Percentiles rank a stretch among this genome's conserved stretches.
These are phyloP conservation scores for Tetrahymena elliotti DNA, from an alignment of 73 alveolate species.

Conservation along the genomic window DNA sequence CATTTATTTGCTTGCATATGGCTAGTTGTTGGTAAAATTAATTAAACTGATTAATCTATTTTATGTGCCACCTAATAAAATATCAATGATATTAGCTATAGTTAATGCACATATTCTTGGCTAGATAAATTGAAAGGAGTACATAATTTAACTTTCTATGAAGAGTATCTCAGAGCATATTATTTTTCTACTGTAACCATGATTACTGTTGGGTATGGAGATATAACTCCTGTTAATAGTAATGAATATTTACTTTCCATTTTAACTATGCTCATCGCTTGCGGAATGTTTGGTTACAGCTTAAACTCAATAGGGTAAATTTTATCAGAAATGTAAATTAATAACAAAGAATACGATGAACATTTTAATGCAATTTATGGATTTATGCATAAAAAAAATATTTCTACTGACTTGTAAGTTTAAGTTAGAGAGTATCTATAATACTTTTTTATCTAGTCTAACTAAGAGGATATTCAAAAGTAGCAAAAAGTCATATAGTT, in stretches of 20 bases:
- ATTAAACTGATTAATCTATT: background rate
- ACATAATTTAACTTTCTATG: background rate
- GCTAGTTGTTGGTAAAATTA: background rate
- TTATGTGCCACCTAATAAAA: background rate
- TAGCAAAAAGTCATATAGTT: slow-evolving; percentile 4
- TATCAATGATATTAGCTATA: background rate
- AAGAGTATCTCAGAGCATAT: slow-evolving; percentile 3
- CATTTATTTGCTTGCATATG: background rate
- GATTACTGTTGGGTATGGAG: slow-evolving; percentile 75
- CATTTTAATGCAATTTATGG: slow-evolving; percentile 5
- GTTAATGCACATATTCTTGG: background rate
- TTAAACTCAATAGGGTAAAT: slow-evolving; percentile 42
- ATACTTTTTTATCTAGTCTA: slow-evolving; percentile 14
- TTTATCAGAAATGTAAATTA: slow-evolving; percentile 13
- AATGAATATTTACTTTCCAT: slow-evolving; percentile 42
- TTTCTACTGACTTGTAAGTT: background rate
- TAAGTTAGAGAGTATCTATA: slow-evolving; percentile 10
- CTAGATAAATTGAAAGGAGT: background rate
- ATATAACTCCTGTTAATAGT: slow-evolving; percentile 44
- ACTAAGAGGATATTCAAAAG: slow-evolving; percentile 5
- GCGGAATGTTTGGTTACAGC: slow-evolving; percentile 49
- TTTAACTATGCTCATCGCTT: slow-evolving; percentile 37
- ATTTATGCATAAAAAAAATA: slow-evolving; percentile 10
- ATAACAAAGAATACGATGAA: background rate
- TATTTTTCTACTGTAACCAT: slow-evolving; percentile 55